Conservation (phyloP, 306 rosid species). For the Sechiopsis laciniata region DNA sequence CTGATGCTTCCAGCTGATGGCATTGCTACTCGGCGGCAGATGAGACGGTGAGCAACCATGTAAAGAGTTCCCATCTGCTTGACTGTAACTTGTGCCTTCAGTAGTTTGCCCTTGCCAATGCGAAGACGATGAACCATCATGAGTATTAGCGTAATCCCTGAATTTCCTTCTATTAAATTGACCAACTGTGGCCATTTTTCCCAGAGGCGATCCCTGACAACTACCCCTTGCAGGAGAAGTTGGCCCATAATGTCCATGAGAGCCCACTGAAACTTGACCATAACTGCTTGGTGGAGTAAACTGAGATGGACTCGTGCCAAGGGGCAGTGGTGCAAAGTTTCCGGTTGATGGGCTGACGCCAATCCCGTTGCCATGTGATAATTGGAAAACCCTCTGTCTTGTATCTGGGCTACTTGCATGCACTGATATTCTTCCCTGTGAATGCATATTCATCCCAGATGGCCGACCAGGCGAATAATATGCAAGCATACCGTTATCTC, state of each 20-base stretch:
- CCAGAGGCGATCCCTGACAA: slow-evolving; percentile 88
- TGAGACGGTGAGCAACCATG: slow-evolving; percentile 65
- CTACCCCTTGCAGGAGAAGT: slow-evolving; percentile 95
- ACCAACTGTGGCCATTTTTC: slow-evolving; percentile 75
- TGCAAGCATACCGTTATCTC: slow-evolving; percentile 71
- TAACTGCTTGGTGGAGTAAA: slow-evolving; percentile 88
- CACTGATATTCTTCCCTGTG: slow-evolving; percentile 58
- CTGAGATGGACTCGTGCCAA: slow-evolving; percentile 97
- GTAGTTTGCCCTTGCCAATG: slow-evolving; percentile 69
- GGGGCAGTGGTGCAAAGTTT: slow-evolving; percentile 87
- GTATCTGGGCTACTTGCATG: slow-evolving; percentile 97
- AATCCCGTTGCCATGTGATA: slow-evolving; percentile 69
- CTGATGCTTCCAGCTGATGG: slow-evolving; percentile 68
- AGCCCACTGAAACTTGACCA: slow-evolving; percentile 69
- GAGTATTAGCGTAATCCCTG: slow-evolving; percentile 77
- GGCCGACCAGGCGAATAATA: slow-evolving; percentile 91
- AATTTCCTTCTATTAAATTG: slow-evolving; percentile 83
- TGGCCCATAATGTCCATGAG: slow-evolving; percentile 91
- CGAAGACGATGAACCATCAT: slow-evolving; percentile 59
- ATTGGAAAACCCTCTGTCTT: slow-evolving; percentile 64
- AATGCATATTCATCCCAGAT: slow-evolving; percentile 76
- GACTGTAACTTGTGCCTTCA: slow-evolving; percentile 48
- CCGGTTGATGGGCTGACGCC: slow-evolving; percentile 91
- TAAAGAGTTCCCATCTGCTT: slow-evolving; percentile 63
- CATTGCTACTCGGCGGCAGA: slow-evolving; percentile 48